Conservation (phyloP, 2,329 filamentous ascomycete species). For the Colletotrichum limetticola region DNA sequence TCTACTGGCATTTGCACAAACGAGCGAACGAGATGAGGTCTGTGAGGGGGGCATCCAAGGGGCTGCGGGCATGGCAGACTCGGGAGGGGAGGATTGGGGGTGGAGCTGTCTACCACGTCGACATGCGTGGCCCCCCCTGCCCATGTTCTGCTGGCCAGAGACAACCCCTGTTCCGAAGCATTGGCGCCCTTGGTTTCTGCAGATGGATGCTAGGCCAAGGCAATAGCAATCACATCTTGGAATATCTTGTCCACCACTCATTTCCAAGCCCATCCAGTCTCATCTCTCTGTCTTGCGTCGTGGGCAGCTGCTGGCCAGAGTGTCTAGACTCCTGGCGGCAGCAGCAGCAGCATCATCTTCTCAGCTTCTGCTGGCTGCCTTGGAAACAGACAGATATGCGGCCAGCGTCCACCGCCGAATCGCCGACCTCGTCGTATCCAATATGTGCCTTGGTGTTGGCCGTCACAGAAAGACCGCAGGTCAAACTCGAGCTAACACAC, state of each 20-base stretch:
- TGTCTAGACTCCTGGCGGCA: constrained; percentile 4
- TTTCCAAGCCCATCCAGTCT: constrained; percentile 14
- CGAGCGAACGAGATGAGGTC: constrained; percentile 33
- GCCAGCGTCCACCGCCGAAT: background rate
- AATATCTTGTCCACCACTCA: constrained; percentile 23
- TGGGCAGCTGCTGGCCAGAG: constrained; percentile 15
- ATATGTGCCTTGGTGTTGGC: constrained; percentile 17
- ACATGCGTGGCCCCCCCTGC: constrained; percentile 19
- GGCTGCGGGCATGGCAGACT: background rate
- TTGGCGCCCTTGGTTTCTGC: constrained; percentile 28
- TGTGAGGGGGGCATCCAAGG: constrained; percentile 13
- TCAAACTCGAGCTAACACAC: constrained; percentile 44
- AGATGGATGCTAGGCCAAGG: constrained; percentile 21
- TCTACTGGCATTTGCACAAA: constrained; percentile 11
- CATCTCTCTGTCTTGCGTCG: constrained; percentile 21
- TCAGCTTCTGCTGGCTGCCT: background rate
- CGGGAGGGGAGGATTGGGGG: constrained; percentile 29
- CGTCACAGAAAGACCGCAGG: constrained; percentile 41
- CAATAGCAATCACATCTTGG: constrained; percentile 2
- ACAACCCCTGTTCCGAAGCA: constrained; percentile 26
- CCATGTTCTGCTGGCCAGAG: constrained; percentile 17
- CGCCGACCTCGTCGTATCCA: background rate
- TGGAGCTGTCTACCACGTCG: constrained; percentile 24
- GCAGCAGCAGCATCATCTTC: background rate
- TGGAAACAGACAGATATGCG: constrained; percentile 13